Evolutionary conservation across 495 filamentous ascomycete species (phyloP), one percentile per base, ranked within the genome.

Genomic region (Geopyxis carbonaria): DNA sequence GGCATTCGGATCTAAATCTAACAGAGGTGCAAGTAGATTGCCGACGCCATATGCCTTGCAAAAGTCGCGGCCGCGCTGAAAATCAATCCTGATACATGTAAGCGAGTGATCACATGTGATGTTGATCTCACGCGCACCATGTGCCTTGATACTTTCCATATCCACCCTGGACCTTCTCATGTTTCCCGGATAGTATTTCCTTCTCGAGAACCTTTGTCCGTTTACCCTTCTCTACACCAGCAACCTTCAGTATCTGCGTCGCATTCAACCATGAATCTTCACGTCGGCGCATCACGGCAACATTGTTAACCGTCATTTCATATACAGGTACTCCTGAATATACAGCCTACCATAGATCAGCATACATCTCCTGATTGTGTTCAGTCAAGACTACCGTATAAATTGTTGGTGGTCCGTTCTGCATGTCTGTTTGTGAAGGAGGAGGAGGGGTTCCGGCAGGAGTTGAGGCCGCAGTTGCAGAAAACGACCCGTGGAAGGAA

Each of bases 71-170:
- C 87, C 89, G 38, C 87, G 69, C 29, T 80, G 73, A 53, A 87
- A 94, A 46, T 78, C 82, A 38, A 95, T 89, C 51, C 51, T 56
- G 8, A 1, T 19, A 31, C 28, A 21, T 31, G 42, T 55, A 11
- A 55, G 51, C 50, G 42, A 43, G 45, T 50, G 51, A 32, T 38
- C 38, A 8, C 15, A 9, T 31, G 19, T 37, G 38, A 47, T 9
- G 23, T 30, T 15, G 25, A 9, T 5, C 11, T n/a, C n/a, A 21
- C 22, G 16, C 38, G 22, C 44, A 55, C 89, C 89, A 97, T 2
- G 89, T 97, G 14, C 89, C 89, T 61, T 97, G 89, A 51, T 95
- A 97, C 65, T 93, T 93, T 34, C 89, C 89, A 53, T 97, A 97
- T 5, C 89, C 91, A 8, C 89, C 89, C 54, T 97, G 89, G 5